Evolutionary conservation across 371 early-diverging fungal genomes (phyloP).

Genomic region (Mucor lusitanicus): DNA sequence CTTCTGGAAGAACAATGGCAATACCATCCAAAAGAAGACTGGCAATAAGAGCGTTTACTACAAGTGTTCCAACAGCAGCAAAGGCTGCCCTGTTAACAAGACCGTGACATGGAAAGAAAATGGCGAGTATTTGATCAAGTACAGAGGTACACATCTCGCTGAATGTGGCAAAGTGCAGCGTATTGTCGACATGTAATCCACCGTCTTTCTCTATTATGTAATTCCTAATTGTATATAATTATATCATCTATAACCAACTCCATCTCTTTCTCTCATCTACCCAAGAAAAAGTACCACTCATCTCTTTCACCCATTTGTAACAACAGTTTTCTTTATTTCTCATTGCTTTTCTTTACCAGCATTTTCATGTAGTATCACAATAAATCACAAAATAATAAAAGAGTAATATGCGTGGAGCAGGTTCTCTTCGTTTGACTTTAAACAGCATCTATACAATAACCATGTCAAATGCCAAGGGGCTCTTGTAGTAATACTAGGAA

Average conservation of each 20-base stretch:
- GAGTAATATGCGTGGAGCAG: background rate
- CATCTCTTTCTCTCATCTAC: background rate
- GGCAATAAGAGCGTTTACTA: conserved; percentile 60
- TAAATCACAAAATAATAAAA: background rate
- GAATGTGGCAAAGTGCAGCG: conserved; percentile 60
- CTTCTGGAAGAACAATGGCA: conserved; percentile 63
- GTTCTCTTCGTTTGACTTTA: background rate
- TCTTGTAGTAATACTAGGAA: too few relatives aligned
- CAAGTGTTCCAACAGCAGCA: conserved; percentile 52
- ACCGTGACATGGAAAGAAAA: conserved; percentile 66
- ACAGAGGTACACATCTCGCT: conserved; percentile 62
- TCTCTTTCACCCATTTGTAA: background rate
- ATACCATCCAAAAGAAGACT: conserved; percentile 58
- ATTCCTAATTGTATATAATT: conserved; percentile 5
- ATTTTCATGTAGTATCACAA: background rate
- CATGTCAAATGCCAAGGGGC: background rate
- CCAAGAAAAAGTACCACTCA: background rate
- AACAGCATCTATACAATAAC: background rate
- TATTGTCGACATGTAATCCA: conserved; percentile 47
- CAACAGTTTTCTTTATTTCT: conserved; percentile 8
- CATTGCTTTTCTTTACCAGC: background rate
- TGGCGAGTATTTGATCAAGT: conserved; percentile 65
- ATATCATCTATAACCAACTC: background rate
- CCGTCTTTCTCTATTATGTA: conserved; percentile 1
- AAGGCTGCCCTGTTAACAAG: conserved; percentile 66